These are phyloP conservation scores for Trametes cinnabarina DNA, from an alignment of 768 basidiomycete species.

Conservation along the genomic window DNA sequence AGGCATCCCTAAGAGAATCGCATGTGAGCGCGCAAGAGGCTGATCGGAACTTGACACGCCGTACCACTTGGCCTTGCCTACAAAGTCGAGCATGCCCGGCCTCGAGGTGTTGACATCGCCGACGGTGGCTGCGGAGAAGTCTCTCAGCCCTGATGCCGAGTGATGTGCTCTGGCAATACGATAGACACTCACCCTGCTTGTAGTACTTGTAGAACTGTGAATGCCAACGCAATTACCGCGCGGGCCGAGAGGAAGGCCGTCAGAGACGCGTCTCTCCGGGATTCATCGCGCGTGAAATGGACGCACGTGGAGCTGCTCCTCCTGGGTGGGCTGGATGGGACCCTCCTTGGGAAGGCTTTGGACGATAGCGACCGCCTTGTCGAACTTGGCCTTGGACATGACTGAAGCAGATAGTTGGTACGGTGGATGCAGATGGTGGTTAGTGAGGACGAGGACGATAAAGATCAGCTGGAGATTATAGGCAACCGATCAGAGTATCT, in stretches of 20 bases:
- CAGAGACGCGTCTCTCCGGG: neutral
- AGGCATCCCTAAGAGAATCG: constrained; percentile 69
- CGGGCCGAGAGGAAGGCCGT: neutral
- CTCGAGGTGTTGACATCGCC: constrained; percentile 67
- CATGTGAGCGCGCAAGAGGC: neutral
- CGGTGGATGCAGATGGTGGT: constrained; percentile 2
- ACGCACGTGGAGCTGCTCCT: constrained; percentile 79
- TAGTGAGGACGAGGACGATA: neutral
- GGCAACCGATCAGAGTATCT: constrained; percentile 10
- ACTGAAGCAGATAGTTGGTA: constrained; percentile 12
- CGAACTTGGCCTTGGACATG: constrained; percentile 74
- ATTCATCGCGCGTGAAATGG: constrained; percentile 7
- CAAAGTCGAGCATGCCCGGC: constrained; percentile 82
- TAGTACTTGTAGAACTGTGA: constrained; percentile 87
- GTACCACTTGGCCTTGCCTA: constrained; percentile 90
- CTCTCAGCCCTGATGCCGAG: neutral
- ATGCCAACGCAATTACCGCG: neutral
- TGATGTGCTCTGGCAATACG: neutral
- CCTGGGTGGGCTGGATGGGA: constrained; percentile 67
- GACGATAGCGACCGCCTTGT: constrained; percentile 71
- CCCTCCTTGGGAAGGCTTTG: constrained; percentile 74
- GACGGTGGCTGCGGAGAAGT: constrained; percentile 50
- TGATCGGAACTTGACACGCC: constrained; percentile 10
- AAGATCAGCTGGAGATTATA: constrained; percentile 8
- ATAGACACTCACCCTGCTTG: constrained; percentile 74